Evolutionary conservation across 371 early-diverging fungal species (phyloP).

Genomic region (Funneliformis caledonium): DNA sequence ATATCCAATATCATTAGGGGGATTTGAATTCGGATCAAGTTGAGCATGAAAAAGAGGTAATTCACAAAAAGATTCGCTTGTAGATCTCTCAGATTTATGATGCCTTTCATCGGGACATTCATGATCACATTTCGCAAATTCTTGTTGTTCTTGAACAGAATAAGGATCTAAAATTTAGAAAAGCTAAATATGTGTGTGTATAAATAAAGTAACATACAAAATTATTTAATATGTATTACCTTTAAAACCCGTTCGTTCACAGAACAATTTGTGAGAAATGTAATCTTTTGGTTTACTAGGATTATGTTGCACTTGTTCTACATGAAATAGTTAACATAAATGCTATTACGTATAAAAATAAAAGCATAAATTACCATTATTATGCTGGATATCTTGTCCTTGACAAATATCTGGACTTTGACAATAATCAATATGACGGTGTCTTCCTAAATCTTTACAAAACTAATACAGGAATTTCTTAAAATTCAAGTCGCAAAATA

Average conservation of each 20-base stretch:
- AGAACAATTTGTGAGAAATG: constrained; percentile 36
- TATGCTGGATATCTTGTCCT: neutral
- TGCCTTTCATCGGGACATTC: constrained; percentile 41
- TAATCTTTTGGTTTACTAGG: constrained; percentile 25
- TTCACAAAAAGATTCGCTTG: constrained; percentile 27
- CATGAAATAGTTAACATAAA: neutral
- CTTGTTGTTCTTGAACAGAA: constrained; percentile 34
- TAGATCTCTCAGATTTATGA: neutral
- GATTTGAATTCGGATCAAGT: neutral
- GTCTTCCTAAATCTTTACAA: constrained; percentile 38
- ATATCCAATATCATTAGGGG: constrained; percentile 40
- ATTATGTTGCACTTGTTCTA: neutral
- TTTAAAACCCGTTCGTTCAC: constrained; percentile 44
- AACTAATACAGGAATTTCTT: neutral
- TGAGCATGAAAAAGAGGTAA: constrained; percentile 41
- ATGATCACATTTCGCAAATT: constrained; percentile 42
- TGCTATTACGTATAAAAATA: neutral
- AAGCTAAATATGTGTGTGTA: too few relatives aligned
- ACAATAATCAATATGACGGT: constrained; percentile 46
- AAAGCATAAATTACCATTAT: neutral
- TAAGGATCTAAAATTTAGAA: constrained; percentile 37
- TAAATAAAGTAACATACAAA: neutral
- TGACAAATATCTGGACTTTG: constrained; percentile 30
- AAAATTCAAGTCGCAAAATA: too few relatives aligned
- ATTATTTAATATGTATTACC: neutral